A percentile compares a stretch with the other conserved stretches of the same genome.
phyloP scores from a whole-genome alignment of 2,329 filamentous ascomycete genomes.

The Tolypocladium cylindrosporum region DNA sequence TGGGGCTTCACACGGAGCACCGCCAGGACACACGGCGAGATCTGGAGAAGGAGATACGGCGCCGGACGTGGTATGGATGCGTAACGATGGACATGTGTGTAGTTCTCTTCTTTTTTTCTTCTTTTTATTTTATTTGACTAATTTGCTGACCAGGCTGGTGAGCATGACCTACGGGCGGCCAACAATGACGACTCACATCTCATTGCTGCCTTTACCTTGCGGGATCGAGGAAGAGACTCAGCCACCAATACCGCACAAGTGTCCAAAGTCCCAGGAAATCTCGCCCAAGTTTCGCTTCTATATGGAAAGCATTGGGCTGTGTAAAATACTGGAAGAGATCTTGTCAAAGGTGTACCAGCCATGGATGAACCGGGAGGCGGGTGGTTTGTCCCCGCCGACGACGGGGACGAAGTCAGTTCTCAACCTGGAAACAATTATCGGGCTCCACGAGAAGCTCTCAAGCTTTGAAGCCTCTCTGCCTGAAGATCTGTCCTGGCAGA shows the following conservation, averaged over 20 bases:
- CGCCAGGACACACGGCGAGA: constrained; percentile 4
- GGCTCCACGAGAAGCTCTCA: constrained; percentile 5
- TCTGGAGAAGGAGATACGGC: constrained; percentile 24
- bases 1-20: constrained; percentile 24
- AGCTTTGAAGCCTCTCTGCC: constrained; percentile 3
- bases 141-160: constrained; percentile 20
- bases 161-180: constrained; percentile 26
- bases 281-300: constrained; percentile 8
- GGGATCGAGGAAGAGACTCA: background rate
- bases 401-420: background rate
- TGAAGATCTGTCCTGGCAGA: background rate
- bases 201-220: background rate
- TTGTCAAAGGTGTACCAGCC: constrained; percentile 22
- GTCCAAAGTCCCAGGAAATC: background rate
- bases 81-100: constrained; percentile 26
- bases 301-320: constrained; percentile 8
- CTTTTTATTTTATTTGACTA: too few relatives aligned
- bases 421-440: constrained; percentile 3
- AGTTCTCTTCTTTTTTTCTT: too few relatives aligned
- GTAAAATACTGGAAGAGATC: constrained; percentile 15
- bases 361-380: constrained; percentile 2
- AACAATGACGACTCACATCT: constrained; percentile 19
- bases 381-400: background rate
- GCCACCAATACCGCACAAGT: background rate
- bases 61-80: constrained; percentile 28